Conservation (phyloP, 345 rosid genomes). For the Salix udensis region DNA sequence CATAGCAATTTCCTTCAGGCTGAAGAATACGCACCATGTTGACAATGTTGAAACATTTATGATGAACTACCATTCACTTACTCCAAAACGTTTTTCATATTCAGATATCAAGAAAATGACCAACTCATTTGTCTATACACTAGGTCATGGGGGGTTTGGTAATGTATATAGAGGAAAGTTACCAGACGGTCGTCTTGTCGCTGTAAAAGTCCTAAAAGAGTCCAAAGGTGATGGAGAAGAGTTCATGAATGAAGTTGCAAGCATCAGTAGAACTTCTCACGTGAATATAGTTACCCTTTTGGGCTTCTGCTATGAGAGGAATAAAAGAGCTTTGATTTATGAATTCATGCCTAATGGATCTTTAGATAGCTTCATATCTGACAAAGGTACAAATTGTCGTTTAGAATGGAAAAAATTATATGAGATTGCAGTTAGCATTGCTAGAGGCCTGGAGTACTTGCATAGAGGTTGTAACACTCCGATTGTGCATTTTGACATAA, state of each 20-base stretch:
- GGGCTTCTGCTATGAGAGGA: slow-evolving; percentile 39
- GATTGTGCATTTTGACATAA: slow-evolving; percentile 22
- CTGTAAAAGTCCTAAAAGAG: slow-evolving; percentile 23
- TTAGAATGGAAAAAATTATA: not conserved
- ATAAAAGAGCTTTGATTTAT: slow-evolving; percentile 33
- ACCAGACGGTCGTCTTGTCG: slow-evolving; percentile 22
- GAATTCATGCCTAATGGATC: slow-evolving; percentile 44
- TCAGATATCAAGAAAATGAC: slow-evolving; percentile 30
- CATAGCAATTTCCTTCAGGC: not conserved
- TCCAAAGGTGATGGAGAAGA: slow-evolving; percentile 28
- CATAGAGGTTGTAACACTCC: not conserved
- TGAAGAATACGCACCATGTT: not conserved
- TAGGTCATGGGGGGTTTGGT: slow-evolving; percentile 35
- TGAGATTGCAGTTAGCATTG: no score
- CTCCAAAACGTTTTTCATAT: slow-evolving; percentile 13
- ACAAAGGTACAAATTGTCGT: not conserved
- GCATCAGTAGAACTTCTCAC: slow-evolving; percentile 47
- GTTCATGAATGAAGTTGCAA: slow-evolving; percentile 45
- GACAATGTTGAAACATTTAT: slow-evolving; percentile 12
- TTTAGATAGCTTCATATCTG: slow-evolving; percentile 21
- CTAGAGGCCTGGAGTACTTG: no score
- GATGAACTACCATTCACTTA: not conserved
- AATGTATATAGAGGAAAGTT: slow-evolving; percentile 32
- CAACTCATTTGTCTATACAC: slow-evolving; percentile 8
- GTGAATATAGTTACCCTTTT: slow-evolving; percentile 38